phyloP scores from a whole-genome alignment of 1,284 basidiomycete genomes.

The Cutaneotrichosporon cyanovorans region DNA sequence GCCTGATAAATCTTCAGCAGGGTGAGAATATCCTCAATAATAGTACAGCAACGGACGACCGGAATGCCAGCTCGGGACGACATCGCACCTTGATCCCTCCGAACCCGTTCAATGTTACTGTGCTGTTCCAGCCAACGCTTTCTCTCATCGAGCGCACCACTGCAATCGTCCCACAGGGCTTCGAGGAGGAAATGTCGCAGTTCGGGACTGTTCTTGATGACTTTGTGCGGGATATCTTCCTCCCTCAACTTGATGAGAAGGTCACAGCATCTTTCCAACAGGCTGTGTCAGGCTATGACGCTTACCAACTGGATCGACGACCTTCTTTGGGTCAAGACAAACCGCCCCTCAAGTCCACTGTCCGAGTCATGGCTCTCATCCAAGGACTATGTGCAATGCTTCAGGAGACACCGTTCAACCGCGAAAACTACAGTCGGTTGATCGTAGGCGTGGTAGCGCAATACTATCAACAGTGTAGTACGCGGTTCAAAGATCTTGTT shows the following conservation, averaged over 20 bases:
- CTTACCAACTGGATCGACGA: slow-evolving; percentile 55
- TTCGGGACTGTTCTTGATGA: slow-evolving; percentile 71
- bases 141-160: slow-evolving; percentile 67
- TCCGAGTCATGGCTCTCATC: slow-evolving; percentile 78
- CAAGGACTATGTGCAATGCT: slow-evolving; percentile 92
- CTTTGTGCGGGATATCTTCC: slow-evolving; percentile 85
- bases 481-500: slow-evolving; percentile 58
- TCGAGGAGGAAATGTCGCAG: slow-evolving; percentile 58
- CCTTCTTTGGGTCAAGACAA: slow-evolving; percentile 18
- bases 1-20: slow-evolving; percentile 58
- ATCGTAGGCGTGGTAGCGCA: slow-evolving; percentile 94
- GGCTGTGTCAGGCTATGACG: slow-evolving; percentile 71
- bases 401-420: slow-evolving; percentile 87
- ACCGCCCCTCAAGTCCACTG: slow-evolving; percentile 64
- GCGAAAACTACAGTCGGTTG: slow-evolving; percentile 86
- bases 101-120: slow-evolving; percentile 89
- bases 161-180: slow-evolving; percentile 64
- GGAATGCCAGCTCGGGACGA: slow-evolving; percentile 58
- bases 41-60: slow-evolving; percentile 52
- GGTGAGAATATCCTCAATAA: slow-evolving; percentile 56
- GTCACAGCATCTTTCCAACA: slow-evolving; percentile 81
- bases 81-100: slow-evolving; percentile 82
- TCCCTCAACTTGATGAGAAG: slow-evolving; percentile 93
- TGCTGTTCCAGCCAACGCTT: slow-evolving; percentile 88
- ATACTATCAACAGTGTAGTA: slow-evolving; percentile 89